Conservation (phyloP, 192 early-diverging fungal species). For the Dimargaris cristalligena region DNA sequence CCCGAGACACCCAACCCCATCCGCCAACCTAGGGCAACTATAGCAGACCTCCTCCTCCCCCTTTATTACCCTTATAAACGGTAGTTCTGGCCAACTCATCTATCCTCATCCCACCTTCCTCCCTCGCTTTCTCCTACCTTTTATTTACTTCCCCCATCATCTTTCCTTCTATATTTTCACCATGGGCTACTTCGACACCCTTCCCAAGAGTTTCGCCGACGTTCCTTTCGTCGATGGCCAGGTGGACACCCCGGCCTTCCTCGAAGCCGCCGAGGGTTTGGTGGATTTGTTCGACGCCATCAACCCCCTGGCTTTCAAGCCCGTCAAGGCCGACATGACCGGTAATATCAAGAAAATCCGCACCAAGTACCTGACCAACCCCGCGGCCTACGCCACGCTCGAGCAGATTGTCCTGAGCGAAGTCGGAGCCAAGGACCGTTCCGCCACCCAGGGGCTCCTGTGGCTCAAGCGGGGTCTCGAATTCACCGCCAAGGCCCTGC, state of each 20-base stretch:
- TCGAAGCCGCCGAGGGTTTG: slow-evolving; percentile 60
- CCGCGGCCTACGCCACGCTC: slow-evolving; percentile 53
- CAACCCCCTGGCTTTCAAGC: slow-evolving; percentile 51
- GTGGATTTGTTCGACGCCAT: slow-evolving; percentile 59
- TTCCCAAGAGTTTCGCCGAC: slow-evolving; percentile 44
- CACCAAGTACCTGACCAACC: slow-evolving; percentile 47
- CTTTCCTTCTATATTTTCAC: slow-evolving; percentile 7
- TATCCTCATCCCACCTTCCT: too few species aligned
- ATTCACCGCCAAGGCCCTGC: slow-evolving; percentile 53
- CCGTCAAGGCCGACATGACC: slow-evolving; percentile 84
- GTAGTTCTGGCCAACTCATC: background rate
- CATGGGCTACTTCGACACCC: slow-evolving; percentile 42
- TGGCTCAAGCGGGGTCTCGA: slow-evolving; percentile 86
- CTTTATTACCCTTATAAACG: too few species aligned
- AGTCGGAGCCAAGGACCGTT: slow-evolving; percentile 57
- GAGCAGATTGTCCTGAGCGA: slow-evolving; percentile 66
- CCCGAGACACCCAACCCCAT: too few species aligned
- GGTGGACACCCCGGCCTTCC: slow-evolving; percentile 58
- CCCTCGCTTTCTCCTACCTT: background rate
- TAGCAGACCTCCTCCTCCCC: too few species aligned
- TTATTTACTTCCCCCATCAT: background rate
- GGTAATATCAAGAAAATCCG: slow-evolving; percentile 74
- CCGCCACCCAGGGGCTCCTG: slow-evolving; percentile 77
- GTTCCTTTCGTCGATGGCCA: slow-evolving; percentile 43
- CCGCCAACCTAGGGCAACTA: too few species aligned